phyloP scores from a whole-genome alignment of 179 eudicot genomes.

The Actinidia polygama region DNA sequence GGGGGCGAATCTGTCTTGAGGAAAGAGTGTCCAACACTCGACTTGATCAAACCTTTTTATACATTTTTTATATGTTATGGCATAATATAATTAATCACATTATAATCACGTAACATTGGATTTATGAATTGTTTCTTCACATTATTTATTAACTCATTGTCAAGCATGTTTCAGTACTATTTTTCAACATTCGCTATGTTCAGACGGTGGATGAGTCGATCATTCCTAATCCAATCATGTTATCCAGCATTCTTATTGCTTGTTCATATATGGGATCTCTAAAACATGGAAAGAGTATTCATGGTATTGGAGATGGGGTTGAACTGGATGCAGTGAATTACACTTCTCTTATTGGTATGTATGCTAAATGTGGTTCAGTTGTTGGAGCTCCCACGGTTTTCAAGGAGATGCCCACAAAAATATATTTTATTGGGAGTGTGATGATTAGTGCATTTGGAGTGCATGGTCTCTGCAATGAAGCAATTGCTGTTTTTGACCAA shows the following conservation, averaged over 20 bases:
- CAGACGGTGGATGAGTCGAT: conserved; percentile 11
- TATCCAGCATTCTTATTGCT: conserved; percentile 22
- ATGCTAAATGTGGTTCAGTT: conserved; percentile 27
- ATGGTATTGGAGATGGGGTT: conserved; percentile 17
- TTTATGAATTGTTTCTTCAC: no score
- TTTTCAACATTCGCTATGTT: background rate
- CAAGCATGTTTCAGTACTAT: no score
- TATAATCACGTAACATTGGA: no score
- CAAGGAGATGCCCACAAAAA: conserved; percentile 23
- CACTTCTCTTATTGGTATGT: conserved; percentile 25
- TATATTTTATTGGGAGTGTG: conserved; percentile 17
- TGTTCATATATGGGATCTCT: conserved; percentile 23
- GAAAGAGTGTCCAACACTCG: no score
- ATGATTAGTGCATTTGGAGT: conserved; percentile 31
- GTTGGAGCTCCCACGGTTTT: background rate
- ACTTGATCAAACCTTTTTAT: no score
- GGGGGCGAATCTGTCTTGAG: no score
- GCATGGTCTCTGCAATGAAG: conserved; percentile 27
- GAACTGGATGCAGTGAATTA: conserved; percentile 20
- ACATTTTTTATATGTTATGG: no score
- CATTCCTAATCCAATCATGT: conserved; percentile 14
- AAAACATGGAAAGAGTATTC: conserved; percentile 25
- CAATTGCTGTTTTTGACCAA: conserved; percentile 19
- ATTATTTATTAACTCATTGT: no score
- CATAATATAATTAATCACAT: no score